A percentile compares a stretch with the other conserved stretches of the same genome.
Conservation (phyloP, 495 filamentous ascomycete species). For the Neurospora sublineolata region DNA sequence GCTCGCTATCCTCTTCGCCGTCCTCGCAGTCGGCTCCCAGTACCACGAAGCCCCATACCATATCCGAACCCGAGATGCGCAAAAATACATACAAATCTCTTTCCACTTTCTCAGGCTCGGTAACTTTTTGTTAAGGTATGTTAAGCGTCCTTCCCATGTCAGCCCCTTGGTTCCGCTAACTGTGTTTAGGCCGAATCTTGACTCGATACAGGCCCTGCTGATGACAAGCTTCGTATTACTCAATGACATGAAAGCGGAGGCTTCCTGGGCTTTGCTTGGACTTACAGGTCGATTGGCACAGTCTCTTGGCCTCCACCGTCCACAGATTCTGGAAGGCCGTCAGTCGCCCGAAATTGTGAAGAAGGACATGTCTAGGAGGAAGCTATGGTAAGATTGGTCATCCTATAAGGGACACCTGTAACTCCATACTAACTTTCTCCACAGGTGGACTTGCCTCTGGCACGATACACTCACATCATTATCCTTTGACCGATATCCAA, state of each 20-base stretch:
- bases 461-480: constrained; percentile 45
- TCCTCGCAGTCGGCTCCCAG: constrained; percentile 72
- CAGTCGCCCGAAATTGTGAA: constrained; percentile 24
- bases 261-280: constrained; percentile 45
- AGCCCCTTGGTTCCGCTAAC: background rate
- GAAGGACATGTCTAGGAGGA: constrained; percentile 34
- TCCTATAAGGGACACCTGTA: background rate
- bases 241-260: constrained; percentile 50
- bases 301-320: constrained; percentile 40
- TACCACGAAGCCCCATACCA: constrained; percentile 57
- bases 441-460: constrained; percentile 46
- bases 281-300: constrained; percentile 45
- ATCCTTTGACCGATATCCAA: constrained; percentile 45
- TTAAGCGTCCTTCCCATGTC: background rate
- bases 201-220: constrained; percentile 46
- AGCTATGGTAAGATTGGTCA: constrained; percentile 27
- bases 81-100: constrained; percentile 44
- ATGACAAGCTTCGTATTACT: constrained; percentile 43
- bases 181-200: constrained; percentile 37
- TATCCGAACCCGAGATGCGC: constrained; percentile 39
- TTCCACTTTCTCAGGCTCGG: constrained; percentile 44
- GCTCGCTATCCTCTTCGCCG: constrained; percentile 67
- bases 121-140: constrained; percentile 40
- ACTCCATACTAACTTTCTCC: background rate
- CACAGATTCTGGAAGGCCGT: constrained; percentile 26